phyloP scores from a whole-genome alignment of 2,329 filamentous ascomycete species.

The Microcyclosporella mali region DNA sequence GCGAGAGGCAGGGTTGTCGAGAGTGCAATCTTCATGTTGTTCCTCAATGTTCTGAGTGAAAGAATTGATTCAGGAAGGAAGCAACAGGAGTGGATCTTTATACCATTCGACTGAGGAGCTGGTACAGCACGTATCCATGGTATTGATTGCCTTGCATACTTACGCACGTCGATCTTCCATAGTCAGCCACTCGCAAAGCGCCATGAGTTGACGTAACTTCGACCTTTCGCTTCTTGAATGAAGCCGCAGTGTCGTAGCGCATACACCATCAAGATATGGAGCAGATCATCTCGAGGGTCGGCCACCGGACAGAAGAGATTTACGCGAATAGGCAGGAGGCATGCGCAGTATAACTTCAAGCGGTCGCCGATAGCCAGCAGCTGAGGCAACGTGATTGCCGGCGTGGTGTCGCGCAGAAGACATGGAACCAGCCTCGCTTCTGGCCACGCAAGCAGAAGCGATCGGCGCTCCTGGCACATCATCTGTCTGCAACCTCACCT shows the following conservation, averaged over 20 bases:
- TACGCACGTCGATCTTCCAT: neutral
- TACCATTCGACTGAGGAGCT: too few species aligned
- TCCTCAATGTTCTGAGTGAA: neutral
- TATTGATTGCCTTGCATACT: neutral
- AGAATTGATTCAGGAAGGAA: neutral
- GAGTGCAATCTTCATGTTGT: neutral
- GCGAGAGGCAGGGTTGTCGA: constrained; percentile 3
- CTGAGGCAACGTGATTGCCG: neutral
- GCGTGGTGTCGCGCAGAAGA: too few species aligned
- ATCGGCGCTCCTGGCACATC: too few species aligned
- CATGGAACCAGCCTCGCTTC: too few species aligned
- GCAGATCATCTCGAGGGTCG: neutral
- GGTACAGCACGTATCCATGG: neutral
- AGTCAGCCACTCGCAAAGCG: neutral
- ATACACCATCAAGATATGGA: neutral
- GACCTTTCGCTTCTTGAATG: neutral
- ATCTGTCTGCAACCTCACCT: neutral
- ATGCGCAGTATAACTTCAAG: neutral
- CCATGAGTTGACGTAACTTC: neutral
- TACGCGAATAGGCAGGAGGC: neutral
- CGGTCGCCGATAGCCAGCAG: neutral
- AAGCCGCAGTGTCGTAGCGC: neutral
- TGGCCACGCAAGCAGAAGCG: too few species aligned
- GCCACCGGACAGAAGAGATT: neutral
- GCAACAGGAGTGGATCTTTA: neutral